A percentile compares a stretch with the other conserved stretches of the same genome.
Conservation (phyloP, 148 eudicot species). For the Spergularia bocconei region DNA sequence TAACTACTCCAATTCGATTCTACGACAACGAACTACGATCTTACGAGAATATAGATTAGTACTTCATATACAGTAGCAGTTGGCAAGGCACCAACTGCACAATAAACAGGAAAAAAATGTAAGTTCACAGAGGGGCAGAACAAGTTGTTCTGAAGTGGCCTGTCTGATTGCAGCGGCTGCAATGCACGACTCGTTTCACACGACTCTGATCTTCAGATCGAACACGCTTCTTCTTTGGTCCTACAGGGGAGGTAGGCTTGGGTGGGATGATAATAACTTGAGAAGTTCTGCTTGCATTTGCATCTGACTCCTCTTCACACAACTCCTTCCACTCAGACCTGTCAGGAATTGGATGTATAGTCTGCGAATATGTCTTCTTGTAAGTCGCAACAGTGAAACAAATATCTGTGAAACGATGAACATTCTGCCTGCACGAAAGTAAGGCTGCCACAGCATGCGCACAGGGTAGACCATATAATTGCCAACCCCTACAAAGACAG, state of each 20-base stretch:
- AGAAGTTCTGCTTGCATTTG: slow-evolving; percentile 11
- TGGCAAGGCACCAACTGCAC: neutral
- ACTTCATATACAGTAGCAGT: neutral
- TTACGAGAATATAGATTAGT: no score
- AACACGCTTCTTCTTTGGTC: slow-evolving; percentile 56
- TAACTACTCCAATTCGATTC: neutral
- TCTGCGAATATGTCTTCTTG: slow-evolving; percentile 50
- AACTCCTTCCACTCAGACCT: slow-evolving; percentile 46
- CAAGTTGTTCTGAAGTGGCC: slow-evolving; percentile 71
- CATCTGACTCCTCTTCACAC: slow-evolving; percentile 31
- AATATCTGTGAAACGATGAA: slow-evolving; percentile 51
- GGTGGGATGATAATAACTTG: slow-evolving; percentile 48
- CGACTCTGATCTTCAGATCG: slow-evolving; percentile 58
- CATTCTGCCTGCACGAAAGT: slow-evolving; percentile 51
- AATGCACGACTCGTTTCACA: slow-evolving; percentile 56
- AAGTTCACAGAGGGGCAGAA: slow-evolving; percentile 40
- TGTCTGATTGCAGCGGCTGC: slow-evolving; percentile 68
- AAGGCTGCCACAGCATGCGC: slow-evolving; percentile 63
- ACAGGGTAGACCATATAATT: slow-evolving; percentile 54
- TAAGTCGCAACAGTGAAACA: slow-evolving; percentile 60
- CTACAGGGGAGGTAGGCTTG: slow-evolving; percentile 52
- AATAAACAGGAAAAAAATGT: neutral
- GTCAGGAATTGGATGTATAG: slow-evolving; percentile 58
- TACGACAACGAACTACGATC: no score
- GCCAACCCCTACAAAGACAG: slow-evolving; percentile 58